Evolutionary conservation across 225 moss, liverwort and hornwort species (phyloP).

Genomic region (Takakia lepidozioides): DNA sequence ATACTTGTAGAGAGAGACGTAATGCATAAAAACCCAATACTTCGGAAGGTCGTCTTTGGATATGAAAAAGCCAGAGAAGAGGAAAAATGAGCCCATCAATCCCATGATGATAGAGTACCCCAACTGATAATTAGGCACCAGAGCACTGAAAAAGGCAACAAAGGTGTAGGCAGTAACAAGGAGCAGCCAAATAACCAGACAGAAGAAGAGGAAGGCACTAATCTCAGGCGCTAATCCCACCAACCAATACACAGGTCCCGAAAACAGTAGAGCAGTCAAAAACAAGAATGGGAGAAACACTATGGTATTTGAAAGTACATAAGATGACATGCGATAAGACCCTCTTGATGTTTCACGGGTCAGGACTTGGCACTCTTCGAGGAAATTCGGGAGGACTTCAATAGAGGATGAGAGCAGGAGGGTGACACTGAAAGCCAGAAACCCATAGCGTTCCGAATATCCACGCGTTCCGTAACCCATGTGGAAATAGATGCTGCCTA

Average conservation of each 20-base stretch:
- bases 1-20: constrained; percentile 54
- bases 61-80: constrained; percentile 66
- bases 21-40: constrained; percentile 64
- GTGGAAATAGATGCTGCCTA: constrained; percentile 10
- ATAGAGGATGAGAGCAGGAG: constrained; percentile 9
- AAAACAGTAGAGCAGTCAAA: constrained; percentile 6
- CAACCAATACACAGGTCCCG: constrained; percentile 17
- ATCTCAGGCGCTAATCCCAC: constrained; percentile 16
- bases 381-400: constrained; percentile 6
- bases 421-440: constrained; percentile 9
- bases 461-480: constrained; percentile 5
- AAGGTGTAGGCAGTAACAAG: constrained; percentile 19
- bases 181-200: constrained; percentile 23
- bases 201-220: constrained; percentile 30
- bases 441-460: constrained; percentile 1
- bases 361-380: constrained; percentile 5
- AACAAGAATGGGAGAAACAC: constrained; percentile 12
- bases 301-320: constrained; percentile 5
- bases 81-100: constrained; percentile 22
- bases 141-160: constrained; percentile 24
- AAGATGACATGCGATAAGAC: constrained; percentile 10
- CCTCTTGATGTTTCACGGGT: constrained; percentile 12
- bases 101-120: constrained; percentile 11
- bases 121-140: constrained; percentile 9
- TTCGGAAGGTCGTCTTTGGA: constrained; percentile 45